These are phyloP conservation scores for Tetracladium marchalianum DNA, from an alignment of 495 filamentous ascomycete species.

Conservation along the genomic window DNA sequence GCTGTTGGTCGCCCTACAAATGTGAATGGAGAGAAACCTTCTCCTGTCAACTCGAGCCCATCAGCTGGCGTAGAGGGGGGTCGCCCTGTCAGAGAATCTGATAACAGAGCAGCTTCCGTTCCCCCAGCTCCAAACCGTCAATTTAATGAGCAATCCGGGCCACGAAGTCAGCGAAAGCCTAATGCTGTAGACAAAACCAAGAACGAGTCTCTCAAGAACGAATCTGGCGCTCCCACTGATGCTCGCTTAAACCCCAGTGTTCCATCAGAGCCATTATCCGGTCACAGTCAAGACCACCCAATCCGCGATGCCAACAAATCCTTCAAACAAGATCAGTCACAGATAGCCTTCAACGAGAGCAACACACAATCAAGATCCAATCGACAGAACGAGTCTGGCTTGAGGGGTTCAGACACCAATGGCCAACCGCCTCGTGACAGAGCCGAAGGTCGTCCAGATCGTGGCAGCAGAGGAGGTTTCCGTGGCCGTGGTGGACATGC, in stretches of 20 bases:
- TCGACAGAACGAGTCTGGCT: constrained; percentile 16
- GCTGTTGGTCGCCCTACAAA: constrained; percentile 43
- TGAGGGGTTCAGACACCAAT: constrained; percentile 12
- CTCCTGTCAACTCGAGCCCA: background rate
- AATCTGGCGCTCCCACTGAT: background rate
- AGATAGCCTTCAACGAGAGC: constrained; percentile 8
- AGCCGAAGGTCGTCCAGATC: constrained; percentile 38
- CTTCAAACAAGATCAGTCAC: constrained; percentile 8
- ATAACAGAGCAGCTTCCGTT: constrained; percentile 14
- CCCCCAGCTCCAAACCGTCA: constrained; percentile 30
- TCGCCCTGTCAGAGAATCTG: constrained; percentile 11
- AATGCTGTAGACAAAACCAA: constrained; percentile 29
- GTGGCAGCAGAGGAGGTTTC: constrained; percentile 40
- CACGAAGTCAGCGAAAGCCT: constrained; percentile 34
- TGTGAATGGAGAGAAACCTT: constrained; percentile 33
- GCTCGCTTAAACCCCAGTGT: background rate
- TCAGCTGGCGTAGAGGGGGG: constrained; percentile 4
- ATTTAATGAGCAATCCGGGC: constrained; percentile 29
- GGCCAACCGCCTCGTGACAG: constrained; percentile 29
- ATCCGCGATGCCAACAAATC: constrained; percentile 1
- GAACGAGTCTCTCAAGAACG: constrained; percentile 9
- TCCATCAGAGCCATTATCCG: background rate
- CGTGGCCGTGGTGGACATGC: constrained; percentile 41
- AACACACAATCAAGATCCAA: constrained; percentile 11
- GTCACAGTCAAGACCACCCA: constrained; percentile 3